Base-by-base conservation (phyloP, 176 grass and related monocot genomes). In the Oryza longistaminata region DNA sequence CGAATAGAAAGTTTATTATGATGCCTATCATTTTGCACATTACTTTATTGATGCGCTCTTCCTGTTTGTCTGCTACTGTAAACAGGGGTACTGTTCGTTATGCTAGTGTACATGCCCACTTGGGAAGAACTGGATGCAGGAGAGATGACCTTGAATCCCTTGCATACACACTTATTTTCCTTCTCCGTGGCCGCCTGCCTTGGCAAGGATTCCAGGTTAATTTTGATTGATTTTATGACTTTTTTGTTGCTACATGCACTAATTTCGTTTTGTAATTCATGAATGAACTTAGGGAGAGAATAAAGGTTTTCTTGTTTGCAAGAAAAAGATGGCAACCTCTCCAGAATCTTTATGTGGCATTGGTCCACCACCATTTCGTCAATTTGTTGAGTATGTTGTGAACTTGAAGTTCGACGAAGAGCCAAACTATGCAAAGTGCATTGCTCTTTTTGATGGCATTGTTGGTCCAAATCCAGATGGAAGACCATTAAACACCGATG, bases 61-160 rank as follows among this genome's bases (percentile, higher is more conserved):
- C 39, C 50, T 79, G 65, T 65, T 10, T 80, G 25, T 76, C 64
- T 84, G 13, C 76, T 81, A 64, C 71, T 4, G 5, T 81, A 22
- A 87, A 88, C 74, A 98, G 95, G 87, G 95, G 95, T 85, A 98
- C 96, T 75, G 93, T 98, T 65, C 92, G 91, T 25, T 98, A 98
- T 85, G 93, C 96, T 42, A 98, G 96, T 62, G 96, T 88, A 24
- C 93, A 98, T 83, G 96, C 96, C 65, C 95, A 98, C 88, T 66
- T 98, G 70, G 95, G 95, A 83, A 93, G 95, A 90, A 98, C 87
- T 86, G 95, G 89, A 77, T 95, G 95, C 50, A 93, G 95, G 88
- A 91, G 95, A 88, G 95, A 98, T 90, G 95, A 98, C 64, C 88
- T 98, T 72, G 95, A 98, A 88, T 98, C 91, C 86, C 92, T 98